These are phyloP conservation scores for Xylaria digitata DNA, from an alignment of 2,329 filamentous ascomycete genomes.

Conservation along the genomic window DNA sequence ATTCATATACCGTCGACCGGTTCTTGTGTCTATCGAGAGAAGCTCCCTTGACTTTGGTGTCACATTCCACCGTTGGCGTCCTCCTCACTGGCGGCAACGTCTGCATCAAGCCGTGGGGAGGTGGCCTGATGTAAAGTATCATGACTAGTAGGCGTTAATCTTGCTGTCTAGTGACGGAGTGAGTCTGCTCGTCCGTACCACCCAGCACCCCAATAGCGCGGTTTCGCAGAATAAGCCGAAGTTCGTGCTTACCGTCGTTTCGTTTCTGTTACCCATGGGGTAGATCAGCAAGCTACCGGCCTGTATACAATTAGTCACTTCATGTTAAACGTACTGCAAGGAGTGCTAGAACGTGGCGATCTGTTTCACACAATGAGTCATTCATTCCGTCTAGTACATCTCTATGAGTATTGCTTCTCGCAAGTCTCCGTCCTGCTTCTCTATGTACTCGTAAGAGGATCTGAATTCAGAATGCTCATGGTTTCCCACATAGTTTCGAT, in stretches of 20 bases:
- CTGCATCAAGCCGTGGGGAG: slow-evolving; percentile 35
- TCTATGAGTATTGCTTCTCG: slow-evolving; percentile 9
- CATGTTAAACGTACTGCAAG: slow-evolving; percentile 32
- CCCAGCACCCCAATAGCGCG: slow-evolving; percentile 16
- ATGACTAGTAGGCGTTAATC: slow-evolving; percentile 12
- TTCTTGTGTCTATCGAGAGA: not conserved
- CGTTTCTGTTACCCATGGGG: slow-evolving; percentile 8
- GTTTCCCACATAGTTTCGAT: slow-evolving; percentile 29
- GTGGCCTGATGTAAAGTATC: slow-evolving; percentile 26
- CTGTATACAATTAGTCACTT: slow-evolving; percentile 13
- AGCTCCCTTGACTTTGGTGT: slow-evolving; percentile 20
- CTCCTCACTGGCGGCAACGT: slow-evolving; percentile 21
- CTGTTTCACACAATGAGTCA: slow-evolving; percentile 36
- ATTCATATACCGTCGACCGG: slow-evolving; percentile 5
- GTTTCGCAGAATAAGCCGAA: slow-evolving; percentile 9
- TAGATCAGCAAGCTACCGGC: slow-evolving; percentile 16
- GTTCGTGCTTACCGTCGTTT: slow-evolving; percentile 9
- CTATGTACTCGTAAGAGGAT: not conserved
- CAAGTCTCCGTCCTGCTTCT: slow-evolving; percentile 9
- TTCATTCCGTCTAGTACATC: slow-evolving; percentile 23
- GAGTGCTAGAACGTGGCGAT: slow-evolving; percentile 28
- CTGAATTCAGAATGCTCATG: not conserved
- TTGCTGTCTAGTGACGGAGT: slow-evolving; percentile 29
- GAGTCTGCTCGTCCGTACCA: slow-evolving; percentile 20
- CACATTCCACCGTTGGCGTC: slow-evolving; percentile 23